Conservation (phyloP, 1,284 basidiomycete species). For the Wolfiporia cocos region DNA sequence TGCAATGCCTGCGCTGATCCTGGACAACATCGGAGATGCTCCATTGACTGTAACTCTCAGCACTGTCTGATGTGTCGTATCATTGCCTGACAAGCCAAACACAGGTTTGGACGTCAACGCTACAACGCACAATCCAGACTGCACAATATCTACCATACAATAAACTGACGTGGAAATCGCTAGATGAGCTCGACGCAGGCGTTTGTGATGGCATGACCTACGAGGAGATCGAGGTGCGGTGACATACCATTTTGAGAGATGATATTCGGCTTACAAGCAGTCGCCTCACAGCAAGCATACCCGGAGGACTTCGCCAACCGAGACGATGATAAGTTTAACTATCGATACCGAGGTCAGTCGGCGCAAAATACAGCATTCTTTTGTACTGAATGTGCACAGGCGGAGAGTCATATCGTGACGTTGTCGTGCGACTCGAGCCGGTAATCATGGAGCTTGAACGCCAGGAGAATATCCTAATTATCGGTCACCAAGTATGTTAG, state of each 20-base stretch:
- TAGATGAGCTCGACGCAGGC: conserved; percentile 97
- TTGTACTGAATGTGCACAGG: conserved; percentile 35
- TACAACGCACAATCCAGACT: conserved; percentile 91
- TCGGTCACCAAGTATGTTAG: conserved; percentile 81
- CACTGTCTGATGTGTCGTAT: not conserved
- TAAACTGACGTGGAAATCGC: conserved; percentile 97
- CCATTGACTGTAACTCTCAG: conserved; percentile 62
- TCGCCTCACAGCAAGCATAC: conserved; percentile 66
- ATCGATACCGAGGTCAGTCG: conserved; percentile 80
- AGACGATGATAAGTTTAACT: conserved; percentile 99
- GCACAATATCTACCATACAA: conserved; percentile 78
- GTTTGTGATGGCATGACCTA: conserved; percentile 99
- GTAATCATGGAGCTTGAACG: conserved; percentile 99
- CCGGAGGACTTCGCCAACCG: conserved; percentile 99
- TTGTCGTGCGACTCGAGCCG: conserved; percentile 94
- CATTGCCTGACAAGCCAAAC: conserved; percentile 6
- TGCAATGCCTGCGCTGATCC: conserved; percentile 85
- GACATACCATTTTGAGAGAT: not conserved
- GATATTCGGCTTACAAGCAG: not conserved
- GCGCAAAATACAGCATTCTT: too few species aligned
- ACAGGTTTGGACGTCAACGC: conserved; percentile 94
- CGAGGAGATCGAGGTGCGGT: conserved; percentile 88
- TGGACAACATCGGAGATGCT: conserved; percentile 87
- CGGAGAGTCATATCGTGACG: conserved; percentile 94
- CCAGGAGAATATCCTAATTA: conserved; percentile 95